Conservation (phyloP, 1,139 yeast genomes). For the Meyerozyma carpophila region DNA sequence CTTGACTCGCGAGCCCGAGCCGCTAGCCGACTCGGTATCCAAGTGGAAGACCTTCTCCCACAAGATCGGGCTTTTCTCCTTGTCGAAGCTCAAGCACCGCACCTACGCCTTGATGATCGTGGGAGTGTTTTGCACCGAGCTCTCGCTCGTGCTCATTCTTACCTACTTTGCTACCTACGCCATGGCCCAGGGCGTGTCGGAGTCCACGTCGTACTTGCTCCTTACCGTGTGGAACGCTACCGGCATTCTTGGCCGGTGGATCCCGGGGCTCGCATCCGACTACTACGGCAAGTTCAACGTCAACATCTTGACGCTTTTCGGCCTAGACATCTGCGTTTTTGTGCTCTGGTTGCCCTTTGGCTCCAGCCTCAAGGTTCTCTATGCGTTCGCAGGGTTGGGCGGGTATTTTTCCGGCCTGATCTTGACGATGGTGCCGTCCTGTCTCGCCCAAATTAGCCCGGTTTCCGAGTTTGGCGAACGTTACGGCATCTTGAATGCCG, state of each 20-base stretch:
- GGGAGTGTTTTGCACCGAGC: conserved; percentile 46
- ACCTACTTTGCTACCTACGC: conserved; percentile 57
- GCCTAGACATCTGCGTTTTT: conserved; percentile 36
- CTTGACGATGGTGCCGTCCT: conserved; percentile 43
- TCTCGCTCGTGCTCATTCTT: conserved; percentile 46
- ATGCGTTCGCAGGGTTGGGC: conserved; percentile 43
- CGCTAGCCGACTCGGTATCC: conserved; percentile 1
- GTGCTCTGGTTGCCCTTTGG: conserved; percentile 56
- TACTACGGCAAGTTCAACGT: conserved; percentile 54
- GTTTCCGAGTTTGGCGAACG: conserved; percentile 46
- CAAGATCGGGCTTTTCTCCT: conserved; percentile 13
- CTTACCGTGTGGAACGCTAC: conserved; percentile 54
- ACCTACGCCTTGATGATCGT: conserved; percentile 20
- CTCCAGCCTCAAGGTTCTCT: conserved; percentile 28
- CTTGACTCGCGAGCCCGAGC: conserved; percentile 12
- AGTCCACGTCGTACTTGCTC: conserved; percentile 45
- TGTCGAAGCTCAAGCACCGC: conserved; percentile 22
- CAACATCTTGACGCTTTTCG: conserved; percentile 35
- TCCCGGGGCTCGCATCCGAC: conserved; percentile 54
- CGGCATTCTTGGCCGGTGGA: conserved; percentile 53
- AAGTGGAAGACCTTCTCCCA: conserved; percentile 1
- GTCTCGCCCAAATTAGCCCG: conserved; percentile 45
- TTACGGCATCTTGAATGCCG: conserved; percentile 42
- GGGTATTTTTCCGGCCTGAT: conserved; percentile 52
- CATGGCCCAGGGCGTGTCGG: conserved; percentile 45